These are phyloP conservation scores for Peronospora belbahrii DNA, from an alignment of 352 stramenopile species.

Conservation along the genomic window DNA sequence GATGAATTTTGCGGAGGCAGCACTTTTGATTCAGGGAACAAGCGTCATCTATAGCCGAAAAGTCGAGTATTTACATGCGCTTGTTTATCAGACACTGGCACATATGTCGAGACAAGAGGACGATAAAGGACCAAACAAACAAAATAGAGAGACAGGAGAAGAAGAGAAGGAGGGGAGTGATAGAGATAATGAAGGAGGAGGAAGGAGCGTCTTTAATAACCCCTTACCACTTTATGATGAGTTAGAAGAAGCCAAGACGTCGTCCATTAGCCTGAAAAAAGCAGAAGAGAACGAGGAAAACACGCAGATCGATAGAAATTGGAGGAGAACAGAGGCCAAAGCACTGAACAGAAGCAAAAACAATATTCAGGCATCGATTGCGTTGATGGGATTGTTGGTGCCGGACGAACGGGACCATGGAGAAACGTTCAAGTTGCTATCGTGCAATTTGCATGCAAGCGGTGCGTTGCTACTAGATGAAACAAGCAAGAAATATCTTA, in stretches of 20 bases:
- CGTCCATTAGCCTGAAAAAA: conserved; percentile 48
- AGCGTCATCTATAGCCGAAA: conserved; percentile 92
- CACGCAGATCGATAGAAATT: conserved; percentile 7
- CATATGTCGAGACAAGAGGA: conserved; percentile 64
- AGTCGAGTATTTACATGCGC: conserved; percentile 90
- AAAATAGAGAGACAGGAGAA: conserved; percentile 13
- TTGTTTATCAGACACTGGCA: conserved; percentile 88
- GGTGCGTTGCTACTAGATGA: conserved; percentile 77
- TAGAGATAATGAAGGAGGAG: conserved; percentile 19
- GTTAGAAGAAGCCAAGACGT: conserved; percentile 42
- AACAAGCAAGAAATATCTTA: conserved; percentile 61
- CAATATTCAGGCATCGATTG: conserved; percentile 70
- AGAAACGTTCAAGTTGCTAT: conserved; percentile 81
- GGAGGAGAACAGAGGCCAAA: conserved; percentile 15
- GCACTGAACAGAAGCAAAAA: conserved; percentile 46
- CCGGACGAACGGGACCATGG: conserved; percentile 70
- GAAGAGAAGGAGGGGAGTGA: no score
- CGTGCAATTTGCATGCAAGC: conserved; percentile 61
- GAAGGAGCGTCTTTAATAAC: conserved; percentile 38
- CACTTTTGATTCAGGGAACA: conserved; percentile 90
- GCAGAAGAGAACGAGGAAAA: conserved; percentile 9
- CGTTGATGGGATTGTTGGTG: conserved; percentile 73
- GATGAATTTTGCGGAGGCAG: conserved; percentile 91
- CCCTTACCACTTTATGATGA: conserved; percentile 58
- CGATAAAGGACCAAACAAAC: conserved; percentile 13